Conservation (phyloP, 2,329 filamentous ascomycete genomes). For the Fusarium globosum region DNA sequence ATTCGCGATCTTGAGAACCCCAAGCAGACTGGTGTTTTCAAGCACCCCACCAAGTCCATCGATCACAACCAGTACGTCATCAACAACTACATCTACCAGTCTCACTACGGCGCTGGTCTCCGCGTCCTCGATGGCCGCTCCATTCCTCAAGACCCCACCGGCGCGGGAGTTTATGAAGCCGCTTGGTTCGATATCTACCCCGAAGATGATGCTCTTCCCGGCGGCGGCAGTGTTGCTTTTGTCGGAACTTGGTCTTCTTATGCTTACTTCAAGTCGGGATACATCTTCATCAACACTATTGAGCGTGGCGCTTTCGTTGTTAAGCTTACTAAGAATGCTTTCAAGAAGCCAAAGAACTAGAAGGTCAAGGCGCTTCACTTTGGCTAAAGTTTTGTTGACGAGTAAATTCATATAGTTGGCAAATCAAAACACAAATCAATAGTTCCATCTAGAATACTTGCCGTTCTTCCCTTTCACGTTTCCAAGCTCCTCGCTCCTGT, state of each 20-base stretch:
- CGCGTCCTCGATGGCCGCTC: conserved; percentile 53
- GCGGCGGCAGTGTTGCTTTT: conserved; percentile 54
- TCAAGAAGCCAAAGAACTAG: conserved; percentile 16
- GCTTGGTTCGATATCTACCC: conserved; percentile 64
- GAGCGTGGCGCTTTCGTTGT: conserved; percentile 62
- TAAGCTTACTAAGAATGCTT: conserved; percentile 46
- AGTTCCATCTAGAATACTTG: accelerated
- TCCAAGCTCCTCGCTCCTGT: background rate
- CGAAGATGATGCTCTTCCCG: conserved; percentile 57
- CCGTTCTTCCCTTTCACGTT: accelerated
- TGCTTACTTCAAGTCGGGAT: conserved; percentile 60
- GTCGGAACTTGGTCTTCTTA: conserved; percentile 61
- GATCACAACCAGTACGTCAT: conserved; percentile 63
- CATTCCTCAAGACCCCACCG: conserved; percentile 56
- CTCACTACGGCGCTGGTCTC: conserved; percentile 63
- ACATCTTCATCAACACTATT: conserved; percentile 63
- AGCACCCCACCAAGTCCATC: conserved; percentile 54
- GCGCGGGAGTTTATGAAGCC: conserved; percentile 57
- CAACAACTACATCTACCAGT: conserved; percentile 59
- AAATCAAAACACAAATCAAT: background rate
- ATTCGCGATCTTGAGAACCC: conserved; percentile 57
- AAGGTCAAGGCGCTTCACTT: accelerated
- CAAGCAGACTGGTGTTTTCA: conserved; percentile 56
- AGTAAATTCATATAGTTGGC: accelerated
- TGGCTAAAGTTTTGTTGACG: accelerated